These are phyloP conservation scores for Cercospora nicotianae DNA, from an alignment of 2,329 filamentous ascomycete genomes.

Conservation along the genomic window DNA sequence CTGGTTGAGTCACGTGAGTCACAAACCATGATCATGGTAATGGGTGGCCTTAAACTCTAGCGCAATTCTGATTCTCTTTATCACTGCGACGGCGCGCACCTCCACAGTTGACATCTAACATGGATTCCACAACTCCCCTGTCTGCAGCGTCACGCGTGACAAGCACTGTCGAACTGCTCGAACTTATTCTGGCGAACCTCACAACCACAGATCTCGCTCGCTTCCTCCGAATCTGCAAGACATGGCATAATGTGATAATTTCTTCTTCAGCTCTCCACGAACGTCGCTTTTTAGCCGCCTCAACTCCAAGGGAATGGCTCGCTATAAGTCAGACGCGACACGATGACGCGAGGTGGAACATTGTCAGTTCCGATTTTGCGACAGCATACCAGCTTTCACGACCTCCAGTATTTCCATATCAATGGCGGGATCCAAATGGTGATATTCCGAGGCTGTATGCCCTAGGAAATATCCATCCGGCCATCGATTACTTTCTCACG, in stretches of 20 bases:
- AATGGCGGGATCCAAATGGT: too few species aligned
- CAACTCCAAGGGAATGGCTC: not conserved
- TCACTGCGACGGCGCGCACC: not conserved
- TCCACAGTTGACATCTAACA: not conserved
- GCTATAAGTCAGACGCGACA: not conserved
- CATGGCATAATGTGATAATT: not conserved
- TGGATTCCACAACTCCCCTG: not conserved
- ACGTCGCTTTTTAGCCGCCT: not conserved
- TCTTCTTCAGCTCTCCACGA: not conserved
- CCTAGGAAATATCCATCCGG: not conserved
- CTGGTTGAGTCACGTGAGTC: not conserved
- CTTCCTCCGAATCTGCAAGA: not conserved
- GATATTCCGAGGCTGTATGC: not conserved
- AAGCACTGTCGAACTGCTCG: not conserved
- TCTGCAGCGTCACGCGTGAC: not conserved
- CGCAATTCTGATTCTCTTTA: not conserved
- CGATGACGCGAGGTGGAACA: not conserved
- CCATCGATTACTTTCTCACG: not conserved
- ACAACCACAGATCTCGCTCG: not conserved
- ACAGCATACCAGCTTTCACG: not conserved
- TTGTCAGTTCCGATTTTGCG: not conserved
- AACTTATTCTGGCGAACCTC: not conserved
- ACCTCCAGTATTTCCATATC: not conserved
- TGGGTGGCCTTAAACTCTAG: not conserved
- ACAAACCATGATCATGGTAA: not conserved